Conservation (phyloP, 441 rosid species). For the Erodium moschatum region DNA sequence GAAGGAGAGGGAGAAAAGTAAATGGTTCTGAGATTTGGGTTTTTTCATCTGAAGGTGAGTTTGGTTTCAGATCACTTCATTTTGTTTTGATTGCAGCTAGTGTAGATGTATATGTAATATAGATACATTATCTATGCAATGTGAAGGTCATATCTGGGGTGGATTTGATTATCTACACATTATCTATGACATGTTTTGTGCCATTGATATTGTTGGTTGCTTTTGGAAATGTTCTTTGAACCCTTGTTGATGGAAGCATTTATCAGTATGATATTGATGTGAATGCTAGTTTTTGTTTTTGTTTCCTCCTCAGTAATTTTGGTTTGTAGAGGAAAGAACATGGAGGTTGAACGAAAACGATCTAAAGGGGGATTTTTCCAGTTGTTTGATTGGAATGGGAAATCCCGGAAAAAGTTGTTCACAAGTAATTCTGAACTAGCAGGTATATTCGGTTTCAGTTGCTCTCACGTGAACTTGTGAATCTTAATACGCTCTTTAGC, state of each 20-base stretch:
- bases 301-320: conserved; percentile 4
- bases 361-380: conserved; percentile 55
- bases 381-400: conserved; percentile 79
- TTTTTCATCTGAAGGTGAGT: conserved; percentile 28
- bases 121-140: background rate
- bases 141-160: background rate
- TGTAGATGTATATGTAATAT: background rate
- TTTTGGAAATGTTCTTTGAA: background rate
- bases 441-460: conserved; percentile 28
- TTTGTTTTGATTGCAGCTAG: conserved; percentile 8
- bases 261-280: background rate
- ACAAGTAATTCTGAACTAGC: conserved; percentile 31
- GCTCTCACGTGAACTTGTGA: background rate
- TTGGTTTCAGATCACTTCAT: conserved; percentile 9
- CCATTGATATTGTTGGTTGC: background rate
- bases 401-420: conserved; percentile 71
- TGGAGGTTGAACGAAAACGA: conserved; percentile 66
- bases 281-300: conserved; percentile 6
- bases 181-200: too few species aligned
- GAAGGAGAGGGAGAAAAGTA: background rate
- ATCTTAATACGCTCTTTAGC: background rate
- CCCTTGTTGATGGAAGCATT: background rate
- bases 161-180: conserved; percentile 4
- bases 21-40: conserved; percentile 16
- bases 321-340: conserved; percentile 25